phyloP scores from a whole-genome alignment of 352 stramenopile species.

The Blastocystis hominis region DNA sequence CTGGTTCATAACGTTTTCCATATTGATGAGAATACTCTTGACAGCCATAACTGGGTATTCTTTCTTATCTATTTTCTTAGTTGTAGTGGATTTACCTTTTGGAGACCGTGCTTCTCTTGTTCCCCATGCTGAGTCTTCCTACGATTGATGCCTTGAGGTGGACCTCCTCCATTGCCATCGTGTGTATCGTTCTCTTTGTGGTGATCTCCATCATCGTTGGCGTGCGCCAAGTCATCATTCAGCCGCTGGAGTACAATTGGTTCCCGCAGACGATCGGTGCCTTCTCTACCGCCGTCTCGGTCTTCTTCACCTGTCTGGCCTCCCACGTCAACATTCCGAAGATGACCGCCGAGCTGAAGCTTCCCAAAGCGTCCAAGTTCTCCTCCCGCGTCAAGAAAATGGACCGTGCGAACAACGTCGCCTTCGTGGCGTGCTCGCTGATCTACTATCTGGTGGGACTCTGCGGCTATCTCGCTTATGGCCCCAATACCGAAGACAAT shows the following conservation, averaged over 20 bases:
- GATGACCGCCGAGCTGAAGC: background rate
- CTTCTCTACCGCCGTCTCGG: background rate
- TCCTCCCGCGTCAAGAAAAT: background rate
- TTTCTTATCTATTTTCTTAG: background rate
- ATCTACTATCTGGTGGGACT: background rate
- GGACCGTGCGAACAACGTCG: background rate
- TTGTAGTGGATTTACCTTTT: background rate
- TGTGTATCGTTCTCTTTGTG: background rate
- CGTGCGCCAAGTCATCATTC: background rate
- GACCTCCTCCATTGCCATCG: background rate
- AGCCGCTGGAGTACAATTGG: background rate
- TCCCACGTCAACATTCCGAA: background rate
- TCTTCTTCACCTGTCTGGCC: background rate
- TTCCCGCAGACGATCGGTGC: background rate
- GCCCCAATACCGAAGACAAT: background rate
- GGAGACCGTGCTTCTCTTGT: background rate
- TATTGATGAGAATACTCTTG: background rate
- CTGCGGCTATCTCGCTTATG: conserved; percentile 1
- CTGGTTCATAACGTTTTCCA: background rate
- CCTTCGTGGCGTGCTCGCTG: background rate
- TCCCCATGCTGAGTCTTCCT: background rate
- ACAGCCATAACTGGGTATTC: background rate
- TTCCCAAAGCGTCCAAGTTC: background rate
- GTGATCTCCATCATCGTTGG: background rate
- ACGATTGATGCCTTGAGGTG: background rate